Percentiles rank a stretch among this genome's conserved stretches.
These are phyloP conservation scores for Cudoniella acicularis DNA, from an alignment of 495 filamentous ascomycete genomes.

Conservation along the genomic window DNA sequence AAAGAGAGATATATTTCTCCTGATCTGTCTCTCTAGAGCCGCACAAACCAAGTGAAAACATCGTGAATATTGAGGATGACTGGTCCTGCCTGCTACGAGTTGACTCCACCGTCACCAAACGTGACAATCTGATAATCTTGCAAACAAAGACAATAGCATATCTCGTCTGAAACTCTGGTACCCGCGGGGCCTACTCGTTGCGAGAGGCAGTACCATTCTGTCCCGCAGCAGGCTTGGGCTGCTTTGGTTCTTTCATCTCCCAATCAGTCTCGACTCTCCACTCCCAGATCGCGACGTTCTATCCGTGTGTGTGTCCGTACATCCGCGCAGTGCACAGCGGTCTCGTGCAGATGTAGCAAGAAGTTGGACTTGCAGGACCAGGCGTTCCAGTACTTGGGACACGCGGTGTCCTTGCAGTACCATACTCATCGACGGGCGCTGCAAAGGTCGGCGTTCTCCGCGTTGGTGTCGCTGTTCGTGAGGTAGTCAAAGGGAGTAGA, in stretches of 20 bases:
- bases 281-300: slow-evolving; percentile 19
- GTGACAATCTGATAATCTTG: slow-evolving; percentile 9
- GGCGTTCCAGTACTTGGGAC: too few relatives aligned
- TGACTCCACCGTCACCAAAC: slow-evolving; percentile 10
- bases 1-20: too few relatives aligned
- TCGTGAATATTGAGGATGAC: neutral
- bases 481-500: neutral
- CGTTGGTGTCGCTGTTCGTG: too few relatives aligned
- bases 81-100: neutral
- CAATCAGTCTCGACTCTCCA: slow-evolving; percentile 18
- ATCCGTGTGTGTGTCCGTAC: slow-evolving; percentile 16
- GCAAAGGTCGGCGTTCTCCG: too few relatives aligned
- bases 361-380: slow-evolving; percentile 24
- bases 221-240: slow-evolving; percentile 11
- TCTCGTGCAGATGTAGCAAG: slow-evolving; percentile 23
- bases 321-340: slow-evolving; percentile 21
- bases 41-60: neutral
- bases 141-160: slow-evolving; percentile 10
- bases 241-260: slow-evolving; percentile 12
- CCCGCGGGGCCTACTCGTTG: slow-evolving; percentile 2
- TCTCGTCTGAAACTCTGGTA: slow-evolving; percentile 14
- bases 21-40: too few relatives aligned
- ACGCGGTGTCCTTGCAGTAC: too few relatives aligned
- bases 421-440: too few relatives aligned
- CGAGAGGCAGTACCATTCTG: slow-evolving; percentile 9